Evolutionary conservation across 2,329 filamentous ascomycete species (phyloP).

Genomic region (Xylariaceae sp.): DNA sequence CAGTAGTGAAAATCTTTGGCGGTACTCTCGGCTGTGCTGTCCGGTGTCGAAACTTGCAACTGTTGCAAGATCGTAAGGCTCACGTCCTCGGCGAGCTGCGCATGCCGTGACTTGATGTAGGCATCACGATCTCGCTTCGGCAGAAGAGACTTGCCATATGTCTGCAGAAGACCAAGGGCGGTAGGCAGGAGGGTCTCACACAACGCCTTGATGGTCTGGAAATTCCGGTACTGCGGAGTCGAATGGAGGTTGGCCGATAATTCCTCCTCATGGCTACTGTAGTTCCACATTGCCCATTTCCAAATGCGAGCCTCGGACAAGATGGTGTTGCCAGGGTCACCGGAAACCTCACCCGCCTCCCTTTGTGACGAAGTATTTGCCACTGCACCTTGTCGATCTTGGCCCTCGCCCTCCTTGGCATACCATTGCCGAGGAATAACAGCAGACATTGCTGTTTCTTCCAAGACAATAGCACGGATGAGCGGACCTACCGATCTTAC

Average conservation of each 20-base stretch:
- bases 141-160: constrained; percentile 74
- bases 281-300: constrained; percentile 21
- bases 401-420: constrained; percentile 23
- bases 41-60: constrained; percentile 44
- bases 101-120: constrained; percentile 48
- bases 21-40: constrained; percentile 51
- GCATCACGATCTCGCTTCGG: constrained; percentile 67
- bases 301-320: constrained; percentile 24
- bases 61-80: constrained; percentile 66
- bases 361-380: constrained; percentile 9
- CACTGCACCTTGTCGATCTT: constrained; percentile 15
- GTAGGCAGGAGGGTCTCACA: constrained; percentile 73
- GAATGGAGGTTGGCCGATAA: constrained; percentile 24
- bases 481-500: constrained; percentile 71
- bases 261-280: constrained; percentile 11
- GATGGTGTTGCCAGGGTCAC: constrained; percentile 25
- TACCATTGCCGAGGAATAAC: constrained; percentile 66
- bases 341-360: constrained; percentile 6
- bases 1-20: constrained; percentile 71
- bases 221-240: constrained; percentile 60
- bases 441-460: constrained; percentile 71
- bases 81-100: constrained; percentile 58
- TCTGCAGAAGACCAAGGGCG: constrained; percentile 81
- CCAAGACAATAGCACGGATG: constrained; percentile 74
- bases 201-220: constrained; percentile 67